Base-by-base conservation (phyloP, 1,139 yeast genomes). In the Candida sanyaensis region DNA sequence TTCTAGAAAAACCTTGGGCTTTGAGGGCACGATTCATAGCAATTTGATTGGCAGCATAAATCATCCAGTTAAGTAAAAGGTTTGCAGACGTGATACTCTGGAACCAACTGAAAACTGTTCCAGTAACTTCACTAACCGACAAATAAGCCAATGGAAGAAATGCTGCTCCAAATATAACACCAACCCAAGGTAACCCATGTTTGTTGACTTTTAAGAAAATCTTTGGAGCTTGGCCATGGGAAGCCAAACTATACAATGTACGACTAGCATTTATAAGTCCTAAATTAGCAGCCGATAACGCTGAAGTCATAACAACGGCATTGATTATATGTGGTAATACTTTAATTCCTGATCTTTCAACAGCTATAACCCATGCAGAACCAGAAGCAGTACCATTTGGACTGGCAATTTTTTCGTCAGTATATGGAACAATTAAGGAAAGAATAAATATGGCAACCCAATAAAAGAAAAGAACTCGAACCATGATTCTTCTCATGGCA, bases 311-410 rank as follows among this genome's bases (percentile, higher is more conserved):
- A 34, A 78, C 75, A 49, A 75, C 71, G 2, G 73, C 83, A 57
- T 80, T 80, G 53, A 80, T 69, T 46, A 80, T 68, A 53, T 74
- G 76, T 10, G 81, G 81, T 28, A 80, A 61, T 1, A 69, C 81
- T 38, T 64, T 66, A 49, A 80, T 79, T 27, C 79, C 78, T 2
- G 82, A 81, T 43, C 69, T 66, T 47, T 71, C 66, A 42, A 80
- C 73, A 24, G 83, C 84, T 56, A 80, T 71, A 34, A 80, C 84
- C 55, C 76, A 80, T 5, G 85, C 84, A 5, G 84, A 79, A 2
- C 79, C 71, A 7, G 74, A 66, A 5, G 82, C 81, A 46, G 77
- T 77, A 40, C 81, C 78, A 31, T 71, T 64, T 26, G 70, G 63
- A 26, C 65, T 57, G 3, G 73, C 68, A 55, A 80, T 66, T 1